Evolutionary conservation across 2,329 filamentous ascomycete species (phyloP), one percentile per base, ranked within the genome.

Genomic region (Fonsecaea monophora): DNA sequence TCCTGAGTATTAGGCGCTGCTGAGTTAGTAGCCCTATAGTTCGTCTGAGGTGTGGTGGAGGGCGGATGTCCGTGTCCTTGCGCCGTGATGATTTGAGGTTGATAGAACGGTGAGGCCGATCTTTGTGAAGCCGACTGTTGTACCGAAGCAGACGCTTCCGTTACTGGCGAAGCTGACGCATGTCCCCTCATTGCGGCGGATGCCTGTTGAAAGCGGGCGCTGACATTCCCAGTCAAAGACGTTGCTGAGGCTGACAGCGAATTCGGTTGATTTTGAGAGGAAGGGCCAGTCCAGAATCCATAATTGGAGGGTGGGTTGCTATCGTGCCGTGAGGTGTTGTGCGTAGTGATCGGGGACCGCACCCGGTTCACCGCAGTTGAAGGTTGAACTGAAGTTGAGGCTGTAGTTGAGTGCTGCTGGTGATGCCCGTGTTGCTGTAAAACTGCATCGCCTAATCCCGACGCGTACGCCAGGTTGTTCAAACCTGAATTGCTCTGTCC

Each of bases 391-490:
- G 53, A 32, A n/a, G 4, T 21, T 4, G 58, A 57, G 1, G 50
- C 15, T 30, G 40, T 25, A 37, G 30, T 66, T 18, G 64, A 50
- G 37, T 59, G 60, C 34, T 65, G 66, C 25, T 25, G 56, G 45
- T 50, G 59, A 21, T 62, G 62, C 4, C 35, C 64, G 18, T 60
- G 58, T 60, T 62, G 56, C 50, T 70, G 66, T 9, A 57, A 34
- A n/a, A 42, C 60, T 35, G 65, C 60, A 18, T 70, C 65, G 13
- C 70, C 69, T 34, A 73, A 50, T 8, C 71, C 70, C 10, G 73
- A 73, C 13, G 68, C 72, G 67, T 74, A 73, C 4, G 70, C 72
- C 32, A 73, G 56, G 62, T 66, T 72, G 59, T 70, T 72, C 55
- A 73, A 53, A 25, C 70, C 67, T 32, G 70, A 68, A 18, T 67